Conservation (phyloP, 2,329 filamentous ascomycete species). For the Trichoderma brevicompactum region DNA sequence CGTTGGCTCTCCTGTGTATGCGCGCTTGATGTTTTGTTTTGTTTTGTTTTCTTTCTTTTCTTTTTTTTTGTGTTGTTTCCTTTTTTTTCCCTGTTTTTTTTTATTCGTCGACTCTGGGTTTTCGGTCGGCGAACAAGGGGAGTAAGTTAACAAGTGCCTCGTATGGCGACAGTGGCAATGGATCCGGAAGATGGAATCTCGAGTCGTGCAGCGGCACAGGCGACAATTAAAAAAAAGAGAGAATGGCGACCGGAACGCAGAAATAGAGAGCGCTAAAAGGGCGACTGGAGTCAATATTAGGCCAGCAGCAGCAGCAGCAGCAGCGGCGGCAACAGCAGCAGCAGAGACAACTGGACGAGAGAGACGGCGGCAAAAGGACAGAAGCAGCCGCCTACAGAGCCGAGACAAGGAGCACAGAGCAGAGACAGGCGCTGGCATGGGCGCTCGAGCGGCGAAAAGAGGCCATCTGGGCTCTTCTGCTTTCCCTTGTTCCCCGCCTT, state of each 20-base stretch:
- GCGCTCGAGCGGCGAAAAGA: not conserved
- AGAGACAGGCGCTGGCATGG: not conserved
- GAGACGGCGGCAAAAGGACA: not conserved
- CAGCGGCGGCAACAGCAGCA: not conserved
- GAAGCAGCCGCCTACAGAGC: too few species aligned
- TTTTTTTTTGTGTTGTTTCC: too few species aligned
- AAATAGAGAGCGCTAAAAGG: slow-evolving; percentile 17
- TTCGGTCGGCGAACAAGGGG: too few species aligned
- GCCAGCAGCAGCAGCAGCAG: not conserved
- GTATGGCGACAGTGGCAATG: too few species aligned
- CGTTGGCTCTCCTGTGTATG: not conserved
- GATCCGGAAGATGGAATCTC: too few species aligned
- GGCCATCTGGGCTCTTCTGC: slow-evolving; percentile 4
- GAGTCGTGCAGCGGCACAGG: too few species aligned
- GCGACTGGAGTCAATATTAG: not conserved
- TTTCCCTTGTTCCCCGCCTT: slow-evolving; percentile 21
- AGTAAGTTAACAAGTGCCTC: too few species aligned
- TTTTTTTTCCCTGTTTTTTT: too few species aligned
- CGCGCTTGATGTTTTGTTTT: not conserved
- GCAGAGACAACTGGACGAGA: not conserved
- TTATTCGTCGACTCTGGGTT: too few species aligned
- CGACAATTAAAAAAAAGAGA: not conserved
- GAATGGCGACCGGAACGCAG: not conserved
- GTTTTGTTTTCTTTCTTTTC: too few species aligned
- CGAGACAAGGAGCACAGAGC: not conserved